Evolutionary conservation across 768 basidiomycete genomes (phyloP).

Genomic region (Xanthoconium stramineum): DNA sequence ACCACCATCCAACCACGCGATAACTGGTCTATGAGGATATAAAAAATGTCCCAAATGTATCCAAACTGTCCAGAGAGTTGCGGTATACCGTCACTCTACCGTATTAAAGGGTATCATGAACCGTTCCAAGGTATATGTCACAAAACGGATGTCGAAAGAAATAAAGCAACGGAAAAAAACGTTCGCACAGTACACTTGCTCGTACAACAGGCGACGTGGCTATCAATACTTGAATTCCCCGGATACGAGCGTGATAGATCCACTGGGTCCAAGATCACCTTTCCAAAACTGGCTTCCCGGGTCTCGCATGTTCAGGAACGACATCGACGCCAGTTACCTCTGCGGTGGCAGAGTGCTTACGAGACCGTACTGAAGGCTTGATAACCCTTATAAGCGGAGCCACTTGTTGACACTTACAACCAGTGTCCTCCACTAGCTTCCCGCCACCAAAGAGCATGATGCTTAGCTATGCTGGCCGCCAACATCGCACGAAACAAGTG

Average conservation of each 20-base stretch:
- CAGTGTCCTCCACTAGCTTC: too few relatives aligned
- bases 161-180: background rate
- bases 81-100: too few relatives aligned
- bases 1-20: background rate
- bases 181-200: background rate
- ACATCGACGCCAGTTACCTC: constrained; percentile 59
- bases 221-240: constrained; percentile 65
- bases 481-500: constrained; percentile 45
- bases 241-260: constrained; percentile 57
- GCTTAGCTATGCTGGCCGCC: constrained; percentile 28
- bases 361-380: too few relatives aligned
- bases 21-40: background rate
- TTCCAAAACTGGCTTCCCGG: constrained; percentile 66
- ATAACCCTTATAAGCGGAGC: too few relatives aligned
- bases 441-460: background rate
- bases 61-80: background rate
- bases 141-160: constrained; percentile 7
- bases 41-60: background rate
- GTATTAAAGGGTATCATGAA: background rate
- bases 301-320: constrained; percentile 60
- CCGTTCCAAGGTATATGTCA: background rate
- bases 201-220: background rate
- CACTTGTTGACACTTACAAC: too few relatives aligned
- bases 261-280: constrained; percentile 50
- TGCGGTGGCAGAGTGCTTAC: constrained; percentile 22